Evolutionary conservation across 768 basidiomycete genomes (phyloP), one percentile per base, ranked within the genome.

Genomic region (Panus rudis): DNA sequence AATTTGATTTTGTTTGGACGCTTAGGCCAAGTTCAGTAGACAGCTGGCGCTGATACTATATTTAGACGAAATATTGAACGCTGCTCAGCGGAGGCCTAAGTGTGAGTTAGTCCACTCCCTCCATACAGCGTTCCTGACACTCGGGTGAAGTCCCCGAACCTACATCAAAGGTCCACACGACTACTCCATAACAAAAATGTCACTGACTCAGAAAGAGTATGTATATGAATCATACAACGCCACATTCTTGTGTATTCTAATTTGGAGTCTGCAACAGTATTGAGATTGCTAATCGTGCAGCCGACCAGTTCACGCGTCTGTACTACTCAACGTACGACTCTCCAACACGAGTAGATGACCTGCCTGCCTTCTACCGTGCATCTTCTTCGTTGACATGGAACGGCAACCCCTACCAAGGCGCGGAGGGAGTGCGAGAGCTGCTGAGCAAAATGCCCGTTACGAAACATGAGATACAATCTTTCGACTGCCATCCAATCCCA

Each of bases 401-500:
- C 51, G 89, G 89, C 12, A 85, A 76, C 44, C 83, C 85, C 3
- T 80, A 80, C 45, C 78, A 83, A 50, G 89, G 89, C 3, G 61
- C 69, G 5, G 82, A 81, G 17, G 85, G 82, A 3, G 67, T 91
- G 35, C 72, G 71, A 42, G 70, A 77, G 44, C 71, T 90, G 32
- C 70, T 88, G 19, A 64, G 74, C 50, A 76, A 75, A 41, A 88
- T 88, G 80, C 87, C 87, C 2, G 66, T 68, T 16, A 87, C 88
- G 21, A 85, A 79, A 51, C 89, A 92, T 52, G 90, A 92, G 46
- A 73, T 92, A 16, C 83, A 87, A 59, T 88, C 85, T 14, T 89
- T 88, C 50, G 90, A 92, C 58, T 92, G 90, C 53, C 89, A 92
- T 60, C 84, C 90, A 26, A 88, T 92, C 46, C 84, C 87, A 63